Conservation (phyloP, 2,329 filamentous ascomycete genomes). For the Sporothrix globosa region DNA sequence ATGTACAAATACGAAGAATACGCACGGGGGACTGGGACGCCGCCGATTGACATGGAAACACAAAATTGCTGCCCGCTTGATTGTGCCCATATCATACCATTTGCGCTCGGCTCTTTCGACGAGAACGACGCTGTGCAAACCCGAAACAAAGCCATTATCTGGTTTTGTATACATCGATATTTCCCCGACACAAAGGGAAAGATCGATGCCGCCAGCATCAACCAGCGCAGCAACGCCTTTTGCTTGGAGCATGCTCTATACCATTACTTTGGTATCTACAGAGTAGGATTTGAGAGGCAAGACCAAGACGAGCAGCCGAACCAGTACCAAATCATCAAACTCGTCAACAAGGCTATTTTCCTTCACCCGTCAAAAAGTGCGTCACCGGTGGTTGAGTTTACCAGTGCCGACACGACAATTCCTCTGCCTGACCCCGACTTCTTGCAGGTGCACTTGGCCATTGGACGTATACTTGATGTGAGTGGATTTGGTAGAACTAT, state of each 20-base stretch:
- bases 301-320: not conserved
- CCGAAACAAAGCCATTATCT: conserved; percentile 27
- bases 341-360: not conserved
- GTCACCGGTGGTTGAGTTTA: not conserved
- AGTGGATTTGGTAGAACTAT: conserved; percentile 21
- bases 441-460: conserved; percentile 8
- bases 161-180: conserved; percentile 32
- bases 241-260: not conserved
- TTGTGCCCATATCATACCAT: conserved; percentile 33
- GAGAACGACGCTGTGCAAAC: conserved; percentile 26
- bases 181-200: conserved; percentile 24
- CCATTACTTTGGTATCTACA: not conserved
- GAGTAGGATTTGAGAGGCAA: no score
- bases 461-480: conserved; percentile 21
- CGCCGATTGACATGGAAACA: not conserved
- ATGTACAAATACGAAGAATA: not conserved
- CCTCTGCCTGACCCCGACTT: conserved; percentile 23
- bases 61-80: not conserved
- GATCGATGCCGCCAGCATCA: conserved; percentile 30
- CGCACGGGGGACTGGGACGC: no score
- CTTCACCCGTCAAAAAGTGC: not conserved
- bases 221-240: conserved; percentile 15
- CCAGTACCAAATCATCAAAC: not conserved
- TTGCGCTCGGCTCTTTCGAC: conserved; percentile 27
- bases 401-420: not conserved